These are phyloP conservation scores for Colletotrichum musicola DNA, from an alignment of 2,329 filamentous ascomycete species.

Conservation along the genomic window DNA sequence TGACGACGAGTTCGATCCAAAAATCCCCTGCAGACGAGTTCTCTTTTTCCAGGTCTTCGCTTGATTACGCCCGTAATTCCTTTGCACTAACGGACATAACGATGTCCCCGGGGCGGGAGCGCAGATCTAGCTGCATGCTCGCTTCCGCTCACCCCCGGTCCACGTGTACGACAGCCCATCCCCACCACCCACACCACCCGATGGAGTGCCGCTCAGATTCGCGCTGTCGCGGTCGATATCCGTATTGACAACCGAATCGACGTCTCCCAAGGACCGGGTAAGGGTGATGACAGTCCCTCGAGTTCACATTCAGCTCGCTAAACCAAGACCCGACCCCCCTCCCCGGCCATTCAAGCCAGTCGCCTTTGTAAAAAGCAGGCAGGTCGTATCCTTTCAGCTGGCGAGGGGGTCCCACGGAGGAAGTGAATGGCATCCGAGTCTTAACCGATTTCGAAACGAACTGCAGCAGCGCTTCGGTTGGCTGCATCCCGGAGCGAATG, in stretches of 20 bases:
- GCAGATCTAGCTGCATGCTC: constrained; percentile 16
- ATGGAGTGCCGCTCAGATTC: not conserved
- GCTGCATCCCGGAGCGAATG: constrained; percentile 7
- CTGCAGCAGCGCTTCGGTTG: constrained; percentile 13
- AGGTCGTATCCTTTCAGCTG: not conserved
- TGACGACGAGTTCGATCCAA: not conserved
- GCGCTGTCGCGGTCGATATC: too few species aligned
- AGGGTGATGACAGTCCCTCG: not conserved
- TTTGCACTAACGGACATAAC: not conserved
- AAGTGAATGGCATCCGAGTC: not conserved
- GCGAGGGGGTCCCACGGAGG: not conserved
- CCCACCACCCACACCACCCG: constrained; percentile 11
- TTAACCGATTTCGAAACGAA: not conserved
- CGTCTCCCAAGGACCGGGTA: constrained; percentile 10
- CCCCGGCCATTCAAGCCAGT: too few species aligned
- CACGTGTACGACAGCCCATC: not conserved
- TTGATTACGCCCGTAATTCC: constrained; percentile 1
- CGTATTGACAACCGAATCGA: not conserved
- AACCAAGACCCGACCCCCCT: too few species aligned
- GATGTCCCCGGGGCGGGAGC: constrained; percentile 6
- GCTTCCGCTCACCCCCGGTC: constrained; percentile 5
- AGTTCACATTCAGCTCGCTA: too few species aligned
- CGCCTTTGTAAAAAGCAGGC: not conserved
- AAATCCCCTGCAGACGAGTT: too few species aligned
- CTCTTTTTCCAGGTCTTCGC: too few species aligned